Evolutionary conservation across 352 stramenopile genomes (phyloP).

Genomic region (Globisporangium apiculatum): DNA sequence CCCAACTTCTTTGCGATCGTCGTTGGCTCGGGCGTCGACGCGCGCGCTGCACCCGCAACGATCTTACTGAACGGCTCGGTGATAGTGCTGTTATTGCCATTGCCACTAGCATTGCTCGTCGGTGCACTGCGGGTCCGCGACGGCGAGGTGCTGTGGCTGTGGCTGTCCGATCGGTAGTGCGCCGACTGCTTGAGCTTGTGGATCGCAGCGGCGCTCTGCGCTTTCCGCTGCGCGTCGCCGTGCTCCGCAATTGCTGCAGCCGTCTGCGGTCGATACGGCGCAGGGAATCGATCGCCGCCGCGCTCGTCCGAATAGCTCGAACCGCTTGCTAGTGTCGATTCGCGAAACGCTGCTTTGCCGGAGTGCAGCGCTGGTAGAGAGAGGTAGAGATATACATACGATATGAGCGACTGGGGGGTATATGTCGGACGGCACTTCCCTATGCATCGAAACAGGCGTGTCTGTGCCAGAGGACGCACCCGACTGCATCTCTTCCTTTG

Average conservation of each 20-base stretch:
- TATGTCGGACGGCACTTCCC: no score
- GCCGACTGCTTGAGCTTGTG: conserved; percentile 46
- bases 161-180: conserved; percentile 10
- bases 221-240: conserved; percentile 50
- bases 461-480: conserved; percentile 19
- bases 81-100: neutral
- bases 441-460: neutral
- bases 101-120: neutral
- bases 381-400: neutral
- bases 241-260: conserved; percentile 12
- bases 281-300: conserved; percentile 45
- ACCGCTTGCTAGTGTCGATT: conserved; percentile 37
- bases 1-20: conserved; percentile 9
- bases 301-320: conserved; percentile 29
- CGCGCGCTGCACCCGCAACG: conserved; percentile 17
- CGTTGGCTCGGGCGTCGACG: neutral
- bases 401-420: neutral
- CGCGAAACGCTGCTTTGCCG: conserved; percentile 65
- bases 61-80: conserved; percentile 48
- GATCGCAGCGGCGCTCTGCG: conserved; percentile 68
- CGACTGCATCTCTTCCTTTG: conserved; percentile 91
- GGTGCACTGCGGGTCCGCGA: conserved; percentile 7
- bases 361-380: conserved; percentile 47
- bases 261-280: conserved; percentile 25
- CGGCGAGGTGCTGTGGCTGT: conserved; percentile 16